Conservation (phyloP, 441 rosid species). For the Syzygium malaccense region DNA sequence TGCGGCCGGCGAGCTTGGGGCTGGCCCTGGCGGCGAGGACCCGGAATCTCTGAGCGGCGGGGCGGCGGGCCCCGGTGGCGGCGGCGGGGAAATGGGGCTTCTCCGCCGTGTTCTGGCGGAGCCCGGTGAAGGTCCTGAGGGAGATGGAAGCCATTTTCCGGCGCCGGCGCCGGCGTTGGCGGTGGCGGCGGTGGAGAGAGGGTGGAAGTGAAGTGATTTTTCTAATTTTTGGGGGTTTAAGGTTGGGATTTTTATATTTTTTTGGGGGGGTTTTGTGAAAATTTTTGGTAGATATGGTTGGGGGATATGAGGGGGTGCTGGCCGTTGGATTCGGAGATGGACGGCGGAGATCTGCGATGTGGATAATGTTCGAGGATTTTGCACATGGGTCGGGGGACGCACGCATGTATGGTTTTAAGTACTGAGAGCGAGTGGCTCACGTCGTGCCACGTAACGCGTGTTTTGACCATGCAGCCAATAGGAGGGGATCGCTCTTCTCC, state of each 20-base stretch:
- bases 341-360: slow-evolving; percentile 37
- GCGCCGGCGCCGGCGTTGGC: neutral
- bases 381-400: neutral
- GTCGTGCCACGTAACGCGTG: neutral
- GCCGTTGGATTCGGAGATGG: slow-evolving; percentile 35
- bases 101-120: slow-evolving; percentile 36
- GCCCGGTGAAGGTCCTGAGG: slow-evolving; percentile 72
- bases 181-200: neutral
- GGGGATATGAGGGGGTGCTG: slow-evolving; percentile 9
- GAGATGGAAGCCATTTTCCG: slow-evolving; percentile 36
- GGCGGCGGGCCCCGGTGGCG: neutral
- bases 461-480: neutral
- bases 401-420: fast-evolving
- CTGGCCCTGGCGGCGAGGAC: slow-evolving; percentile 42
- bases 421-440: neutral
- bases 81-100: slow-evolving; percentile 20
- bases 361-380: slow-evolving; percentile 31
- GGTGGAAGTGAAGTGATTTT: neutral
- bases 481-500: neutral
- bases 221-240: neutral
- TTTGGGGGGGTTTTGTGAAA: neutral
- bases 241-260: neutral
- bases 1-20: slow-evolving; percentile 60
- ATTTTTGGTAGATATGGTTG: slow-evolving; percentile 35
- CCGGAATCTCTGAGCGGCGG: slow-evolving; percentile 14